Percentiles rank a stretch among this genome's conserved stretches.
Evolutionary conservation across 345 rosid genomes (phyloP).

Genomic region (Linum tenue): DNA sequence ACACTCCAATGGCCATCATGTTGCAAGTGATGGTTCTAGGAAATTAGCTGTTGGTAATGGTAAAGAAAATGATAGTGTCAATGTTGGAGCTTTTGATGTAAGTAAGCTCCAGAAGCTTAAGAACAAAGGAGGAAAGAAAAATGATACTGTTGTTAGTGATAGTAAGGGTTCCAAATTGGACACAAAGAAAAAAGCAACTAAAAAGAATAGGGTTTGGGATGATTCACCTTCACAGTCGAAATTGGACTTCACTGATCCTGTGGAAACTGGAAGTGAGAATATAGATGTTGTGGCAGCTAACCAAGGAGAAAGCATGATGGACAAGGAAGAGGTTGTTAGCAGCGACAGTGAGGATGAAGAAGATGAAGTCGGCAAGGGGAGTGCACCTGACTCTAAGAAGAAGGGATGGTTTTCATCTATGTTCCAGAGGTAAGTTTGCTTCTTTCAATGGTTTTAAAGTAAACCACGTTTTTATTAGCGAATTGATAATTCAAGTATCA

Average conservation of each 20-base stretch:
- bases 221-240: constrained; percentile 62
- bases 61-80: constrained; percentile 69
- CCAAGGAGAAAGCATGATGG: constrained; percentile 99
- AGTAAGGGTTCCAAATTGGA: constrained; percentile 59
- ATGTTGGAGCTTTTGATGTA: constrained; percentile 71
- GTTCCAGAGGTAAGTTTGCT: constrained; percentile 67
- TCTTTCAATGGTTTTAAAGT: not conserved
- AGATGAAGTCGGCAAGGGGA: constrained; percentile 34
- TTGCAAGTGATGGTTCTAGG: constrained; percentile 34
- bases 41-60: constrained; percentile 46
- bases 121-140: constrained; percentile 83
- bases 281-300: constrained; percentile 60
- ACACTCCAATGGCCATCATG: constrained; percentile 41
- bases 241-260: constrained; percentile 77
- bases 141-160: constrained; percentile 49
- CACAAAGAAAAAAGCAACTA: constrained; percentile 64
- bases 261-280: constrained; percentile 43
- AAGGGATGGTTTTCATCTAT: constrained; percentile 96
- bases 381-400: constrained; percentile 64
- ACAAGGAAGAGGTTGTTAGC: constrained; percentile 73
- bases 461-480: not conserved
- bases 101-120: constrained; percentile 80
- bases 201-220: constrained; percentile 94
- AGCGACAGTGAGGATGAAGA: constrained; percentile 85
- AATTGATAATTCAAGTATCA: not conserved